A percentile compares a stretch with the other conserved stretches of the same genome.
Conservation (phyloP, 225 moss, liverwort and hornwort genomes). For the Marchantia paleacea region DNA sequence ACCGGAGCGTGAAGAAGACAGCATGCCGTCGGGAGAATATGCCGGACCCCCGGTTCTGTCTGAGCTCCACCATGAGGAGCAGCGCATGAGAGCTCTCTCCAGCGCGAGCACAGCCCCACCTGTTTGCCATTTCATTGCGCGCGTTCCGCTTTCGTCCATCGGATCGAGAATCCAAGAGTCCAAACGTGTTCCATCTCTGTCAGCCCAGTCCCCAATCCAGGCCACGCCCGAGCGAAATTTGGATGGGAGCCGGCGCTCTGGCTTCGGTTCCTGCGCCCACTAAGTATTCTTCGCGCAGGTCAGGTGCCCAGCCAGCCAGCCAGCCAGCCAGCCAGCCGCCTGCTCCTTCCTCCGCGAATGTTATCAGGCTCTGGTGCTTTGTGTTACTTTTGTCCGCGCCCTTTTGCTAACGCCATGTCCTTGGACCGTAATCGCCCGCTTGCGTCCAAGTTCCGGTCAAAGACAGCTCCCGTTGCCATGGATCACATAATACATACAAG, state of each 20-base stretch:
- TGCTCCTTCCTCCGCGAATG: not conserved
- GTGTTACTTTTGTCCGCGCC: not conserved
- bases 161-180: not conserved
- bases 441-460: not conserved
- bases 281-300: not conserved
- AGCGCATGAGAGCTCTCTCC: not conserved
- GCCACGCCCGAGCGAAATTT: not conserved
- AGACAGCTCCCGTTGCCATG: not conserved
- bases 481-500: not conserved
- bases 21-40: conserved; percentile 7
- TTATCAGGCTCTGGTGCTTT: not conserved
- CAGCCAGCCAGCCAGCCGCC: no score
- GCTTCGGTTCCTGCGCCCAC: conserved; percentile 13
- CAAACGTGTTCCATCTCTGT: not conserved
- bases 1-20: not conserved
- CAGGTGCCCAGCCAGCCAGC: not conserved
- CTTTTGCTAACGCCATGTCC: not conserved
- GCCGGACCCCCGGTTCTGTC: not conserved
- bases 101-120: no score
- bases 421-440: not conserved
- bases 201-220: not conserved
- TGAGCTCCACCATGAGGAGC: no score
- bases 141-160: not conserved
- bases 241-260: not conserved
- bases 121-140: not conserved